Conservation (phyloP, 1,139 yeast genomes). For the Zygosaccharomyces sapae region DNA sequence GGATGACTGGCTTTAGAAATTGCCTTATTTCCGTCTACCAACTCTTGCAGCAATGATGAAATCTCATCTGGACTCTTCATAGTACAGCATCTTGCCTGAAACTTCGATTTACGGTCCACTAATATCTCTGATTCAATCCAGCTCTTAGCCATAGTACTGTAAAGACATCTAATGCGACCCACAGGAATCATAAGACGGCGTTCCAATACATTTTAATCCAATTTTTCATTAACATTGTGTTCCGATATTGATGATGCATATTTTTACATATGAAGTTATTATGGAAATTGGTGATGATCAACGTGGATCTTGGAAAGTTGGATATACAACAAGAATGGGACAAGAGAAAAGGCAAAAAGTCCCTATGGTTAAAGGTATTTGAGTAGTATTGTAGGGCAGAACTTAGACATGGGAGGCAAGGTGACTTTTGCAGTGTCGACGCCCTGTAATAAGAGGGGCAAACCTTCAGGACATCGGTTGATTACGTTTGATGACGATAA, state of each 20-base stretch:
- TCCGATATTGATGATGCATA: constrained; percentile 39
- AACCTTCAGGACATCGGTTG: constrained; percentile 25
- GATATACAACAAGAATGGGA: constrained; percentile 14
- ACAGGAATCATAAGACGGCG: background rate
- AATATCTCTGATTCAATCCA: constrained; percentile 40
- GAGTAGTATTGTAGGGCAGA: background rate
- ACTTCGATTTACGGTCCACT: constrained; percentile 52
- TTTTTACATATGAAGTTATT: background rate
- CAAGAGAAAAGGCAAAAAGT: background rate
- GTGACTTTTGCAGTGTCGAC: constrained; percentile 28
- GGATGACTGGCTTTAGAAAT: constrained; percentile 58
- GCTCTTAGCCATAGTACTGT: constrained; percentile 3
- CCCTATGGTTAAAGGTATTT: background rate
- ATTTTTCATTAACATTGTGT: constrained; percentile 3
- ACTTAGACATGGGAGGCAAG: constrained; percentile 14
- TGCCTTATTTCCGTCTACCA: constrained; percentile 43
- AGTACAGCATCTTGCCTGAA: constrained; percentile 53
- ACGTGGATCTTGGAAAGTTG: constrained; percentile 52
- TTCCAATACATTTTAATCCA: background rate
- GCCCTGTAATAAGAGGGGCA: constrained; percentile 22
- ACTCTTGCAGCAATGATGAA: constrained; percentile 38
- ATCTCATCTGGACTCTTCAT: constrained; percentile 42
- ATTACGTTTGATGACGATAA: constrained; percentile 20
- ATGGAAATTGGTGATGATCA: background rate
- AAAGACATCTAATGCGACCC: constrained; percentile 1